Evolutionary conservation across 257 asterid species (phyloP).

Genomic region (Plantago major): DNA sequence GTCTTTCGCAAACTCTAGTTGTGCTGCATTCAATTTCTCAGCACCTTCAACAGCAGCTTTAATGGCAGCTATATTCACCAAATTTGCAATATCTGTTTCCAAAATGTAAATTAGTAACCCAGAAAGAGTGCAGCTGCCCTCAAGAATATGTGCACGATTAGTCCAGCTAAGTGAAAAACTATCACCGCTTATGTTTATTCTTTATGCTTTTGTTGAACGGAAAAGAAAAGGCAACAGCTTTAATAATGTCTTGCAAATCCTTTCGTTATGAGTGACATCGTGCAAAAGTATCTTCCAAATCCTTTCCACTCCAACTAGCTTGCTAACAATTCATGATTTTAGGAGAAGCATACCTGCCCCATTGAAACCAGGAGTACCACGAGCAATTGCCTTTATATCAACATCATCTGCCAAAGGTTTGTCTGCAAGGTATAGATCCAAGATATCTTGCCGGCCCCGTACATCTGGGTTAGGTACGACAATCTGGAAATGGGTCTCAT

Average conservation of each 20-base stretch:
- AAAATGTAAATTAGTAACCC: conserved; percentile 18
- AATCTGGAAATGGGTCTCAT: conserved; percentile 42
- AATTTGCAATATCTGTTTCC: conserved; percentile 52
- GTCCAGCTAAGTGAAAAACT: conserved; percentile 1
- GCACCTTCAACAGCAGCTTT: conserved; percentile 98
- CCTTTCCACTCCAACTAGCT: no score
- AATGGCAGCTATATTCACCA: conserved; percentile 64
- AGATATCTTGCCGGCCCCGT: conserved; percentile 87
- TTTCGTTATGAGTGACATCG: no score
- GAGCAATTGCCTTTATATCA: conserved; percentile 83
- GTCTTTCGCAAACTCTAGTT: conserved; percentile 94
- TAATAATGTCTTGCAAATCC: no score
- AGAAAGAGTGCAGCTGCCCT: conserved; percentile 14
- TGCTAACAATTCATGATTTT: no score
- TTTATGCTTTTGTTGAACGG: conserved; percentile 10
- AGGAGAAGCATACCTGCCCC: conserved; percentile 71
- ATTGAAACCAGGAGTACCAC: conserved; percentile 97
- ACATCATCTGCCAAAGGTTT: conserved; percentile 84
- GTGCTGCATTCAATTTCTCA: conserved; percentile 70
- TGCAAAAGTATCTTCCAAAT: no score
- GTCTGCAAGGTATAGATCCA: conserved; percentile 88
- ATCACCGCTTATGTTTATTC: not conserved
- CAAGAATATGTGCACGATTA: not conserved
- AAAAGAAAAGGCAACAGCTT: conserved; percentile 15
- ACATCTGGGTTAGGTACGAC: conserved; percentile 92